phyloP scores from a whole-genome alignment of 2,329 filamentous ascomycete genomes.

The Zasmidium citrigriseum region DNA sequence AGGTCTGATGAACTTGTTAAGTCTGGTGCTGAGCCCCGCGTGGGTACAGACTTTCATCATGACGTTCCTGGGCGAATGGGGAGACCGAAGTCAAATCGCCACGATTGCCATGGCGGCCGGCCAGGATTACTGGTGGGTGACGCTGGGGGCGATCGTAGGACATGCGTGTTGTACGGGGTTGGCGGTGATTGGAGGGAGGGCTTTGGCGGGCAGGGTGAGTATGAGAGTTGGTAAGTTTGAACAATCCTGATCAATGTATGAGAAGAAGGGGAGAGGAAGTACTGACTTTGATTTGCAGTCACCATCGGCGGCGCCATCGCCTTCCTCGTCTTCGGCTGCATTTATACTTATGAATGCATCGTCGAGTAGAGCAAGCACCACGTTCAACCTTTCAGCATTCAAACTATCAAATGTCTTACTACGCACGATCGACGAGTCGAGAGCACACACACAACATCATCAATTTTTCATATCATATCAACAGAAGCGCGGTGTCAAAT shows the following conservation, averaged over 20 bases:
- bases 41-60: conserved; percentile 99
- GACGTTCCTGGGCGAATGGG: conserved; percentile 99
- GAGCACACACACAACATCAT: no score
- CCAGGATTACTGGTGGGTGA: conserved; percentile 99
- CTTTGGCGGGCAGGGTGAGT: conserved; percentile 90
- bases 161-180: conserved; percentile 88
- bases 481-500: no score
- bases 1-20: conserved; percentile 83
- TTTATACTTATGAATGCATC: conserved; percentile 75
- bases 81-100: conserved; percentile 94
- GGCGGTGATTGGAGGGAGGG: conserved; percentile 87
- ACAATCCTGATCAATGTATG: neutral
- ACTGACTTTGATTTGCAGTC: conserved; percentile 55
- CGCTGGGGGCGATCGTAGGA: conserved; percentile 79
- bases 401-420: neutral
- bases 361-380: conserved; percentile 13
- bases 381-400: neutral
- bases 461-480: no score
- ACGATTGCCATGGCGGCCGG: conserved; percentile 99
- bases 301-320: conserved; percentile 88
- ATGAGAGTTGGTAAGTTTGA: conserved; percentile 83
- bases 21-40: conserved; percentile 84
- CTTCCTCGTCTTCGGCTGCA: conserved; percentile 87
- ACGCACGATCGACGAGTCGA: neutral
- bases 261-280: neutral